A percentile compares a stretch with the other conserved stretches of the same genome.
Evolutionary conservation across 1,139 yeast genomes (phyloP).

Genomic region (Kodamaea sp.): DNA sequence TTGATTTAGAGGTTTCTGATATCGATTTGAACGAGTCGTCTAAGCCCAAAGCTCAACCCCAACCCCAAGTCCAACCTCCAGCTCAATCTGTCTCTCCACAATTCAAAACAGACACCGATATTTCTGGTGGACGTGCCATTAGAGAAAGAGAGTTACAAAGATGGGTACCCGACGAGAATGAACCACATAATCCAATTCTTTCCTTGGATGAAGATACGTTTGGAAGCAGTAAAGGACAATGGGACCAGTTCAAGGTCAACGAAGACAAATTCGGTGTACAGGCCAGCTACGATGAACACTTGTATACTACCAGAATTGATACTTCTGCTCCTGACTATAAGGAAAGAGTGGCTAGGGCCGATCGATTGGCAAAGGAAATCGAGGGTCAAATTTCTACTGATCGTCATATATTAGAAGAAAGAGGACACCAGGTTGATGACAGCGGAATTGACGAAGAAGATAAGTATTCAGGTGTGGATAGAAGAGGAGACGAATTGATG

Average conservation of each 20-base stretch:
- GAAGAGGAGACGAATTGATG: constrained; percentile 63
- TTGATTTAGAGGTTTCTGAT: constrained; percentile 55
- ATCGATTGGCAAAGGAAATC: constrained; percentile 77
- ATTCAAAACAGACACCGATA: constrained; percentile 86
- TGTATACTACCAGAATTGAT: constrained; percentile 85
- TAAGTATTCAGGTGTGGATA: constrained; percentile 86
- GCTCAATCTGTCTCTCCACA: constrained; percentile 11
- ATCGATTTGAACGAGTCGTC: constrained; percentile 27
- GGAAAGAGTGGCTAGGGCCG: constrained; percentile 69
- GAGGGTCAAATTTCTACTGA: constrained; percentile 69
- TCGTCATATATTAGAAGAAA: constrained; percentile 85
- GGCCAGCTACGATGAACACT: constrained; percentile 83
- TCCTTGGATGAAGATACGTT: constrained; percentile 44
- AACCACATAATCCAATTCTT: constrained; percentile 25
- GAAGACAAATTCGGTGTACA: constrained; percentile 86
- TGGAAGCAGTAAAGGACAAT: constrained; percentile 34
- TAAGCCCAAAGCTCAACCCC: constrained; percentile 3
- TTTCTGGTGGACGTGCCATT: constrained; percentile 49
- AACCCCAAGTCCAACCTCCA: constrained; percentile 2
- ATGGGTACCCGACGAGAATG: constrained; percentile 77
- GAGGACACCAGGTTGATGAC: constrained; percentile 77
- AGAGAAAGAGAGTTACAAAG: constrained; percentile 74
- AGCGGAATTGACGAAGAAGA: constrained; percentile 94
- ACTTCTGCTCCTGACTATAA: constrained; percentile 73
- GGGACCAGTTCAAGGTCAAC: constrained; percentile 96